A percentile compares a stretch with the other conserved stretches of the same genome.
phyloP scores from a whole-genome alignment of 1,139 yeast genomes.

The Oligophagozyma castellii region DNA sequence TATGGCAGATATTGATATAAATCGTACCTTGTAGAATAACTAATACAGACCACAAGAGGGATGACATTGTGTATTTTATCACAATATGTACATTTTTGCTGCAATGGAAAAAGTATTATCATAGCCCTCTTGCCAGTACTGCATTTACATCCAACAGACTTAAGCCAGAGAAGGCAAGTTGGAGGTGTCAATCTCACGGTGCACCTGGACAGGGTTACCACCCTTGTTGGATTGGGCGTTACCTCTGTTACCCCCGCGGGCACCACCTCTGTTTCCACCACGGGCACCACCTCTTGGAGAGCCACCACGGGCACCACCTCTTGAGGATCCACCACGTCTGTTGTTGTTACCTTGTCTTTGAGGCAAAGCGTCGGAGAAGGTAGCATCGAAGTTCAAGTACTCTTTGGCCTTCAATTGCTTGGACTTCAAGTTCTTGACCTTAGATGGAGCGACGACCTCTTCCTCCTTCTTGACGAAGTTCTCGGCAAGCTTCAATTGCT shows the following conservation, averaged over 20 bases:
- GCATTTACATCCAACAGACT: too few relatives aligned
- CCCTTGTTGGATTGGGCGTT: slow-evolving; percentile 12
- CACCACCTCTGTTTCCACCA: slow-evolving; percentile 12
- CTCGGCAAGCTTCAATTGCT: slow-evolving; percentile 34
- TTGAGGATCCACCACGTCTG: slow-evolving; percentile 12
- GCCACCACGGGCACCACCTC: slow-evolving; percentile 9
- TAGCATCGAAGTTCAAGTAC: slow-evolving; percentile 51
- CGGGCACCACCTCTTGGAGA: slow-evolving; percentile 15
- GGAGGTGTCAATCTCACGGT: slow-evolving; percentile 34
- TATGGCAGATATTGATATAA: too few relatives aligned
- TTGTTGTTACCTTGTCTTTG: slow-evolving; percentile 21
- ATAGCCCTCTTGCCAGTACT: background rate
- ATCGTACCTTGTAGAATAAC: too few relatives aligned
- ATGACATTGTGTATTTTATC: too few relatives aligned
- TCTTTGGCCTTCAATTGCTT: slow-evolving; percentile 60
- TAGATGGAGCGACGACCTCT: slow-evolving; percentile 41
- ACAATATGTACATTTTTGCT: too few relatives aligned
- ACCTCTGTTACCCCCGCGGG: slow-evolving; percentile 12
- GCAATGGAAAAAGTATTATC: too few relatives aligned
- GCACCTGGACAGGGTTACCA: slow-evolving; percentile 5
- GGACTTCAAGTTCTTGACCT: slow-evolving; percentile 44
- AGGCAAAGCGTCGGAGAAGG: slow-evolving; percentile 38
- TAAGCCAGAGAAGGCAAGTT: slow-evolving; percentile 43
- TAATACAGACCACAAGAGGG: too few relatives aligned
- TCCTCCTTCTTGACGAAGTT: slow-evolving; percentile 40